Percentiles rank a stretch among this genome's conserved stretches.
These are phyloP conservation scores for Candida michaelii DNA, from an alignment of 805 yeast genomes.

Conservation along the genomic window DNA sequence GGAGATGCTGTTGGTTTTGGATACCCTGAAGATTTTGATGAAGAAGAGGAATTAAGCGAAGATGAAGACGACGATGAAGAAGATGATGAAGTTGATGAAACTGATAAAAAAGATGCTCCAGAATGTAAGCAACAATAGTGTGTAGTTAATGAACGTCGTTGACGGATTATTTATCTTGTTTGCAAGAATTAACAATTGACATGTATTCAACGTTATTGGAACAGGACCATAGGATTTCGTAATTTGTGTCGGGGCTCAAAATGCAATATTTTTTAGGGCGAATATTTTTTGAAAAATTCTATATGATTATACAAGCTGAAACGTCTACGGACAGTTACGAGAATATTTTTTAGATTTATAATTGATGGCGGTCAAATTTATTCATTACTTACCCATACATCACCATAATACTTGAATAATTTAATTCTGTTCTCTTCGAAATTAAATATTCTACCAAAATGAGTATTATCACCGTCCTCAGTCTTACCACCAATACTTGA, in stretches of 20 bases:
- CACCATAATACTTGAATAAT: constrained; percentile 46
- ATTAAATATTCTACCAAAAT: constrained; percentile 46
- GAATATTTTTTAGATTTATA: too few species aligned
- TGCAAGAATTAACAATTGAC: too few species aligned
- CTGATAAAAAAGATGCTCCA: constrained; percentile 59
- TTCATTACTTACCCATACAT: constrained; percentile 51
- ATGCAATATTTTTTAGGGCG: too few species aligned
- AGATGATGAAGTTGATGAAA: constrained; percentile 52
- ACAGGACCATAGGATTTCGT: too few species aligned
- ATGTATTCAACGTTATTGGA: too few species aligned
- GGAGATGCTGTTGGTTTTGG: constrained; percentile 88
- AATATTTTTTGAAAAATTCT: too few species aligned
- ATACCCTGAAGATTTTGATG: constrained; percentile 57
- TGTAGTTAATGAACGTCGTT: not conserved
- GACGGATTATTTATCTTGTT: not conserved
- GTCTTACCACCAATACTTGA: constrained; percentile 51
- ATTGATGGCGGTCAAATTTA: too few species aligned
- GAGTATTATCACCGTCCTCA: constrained; percentile 29
- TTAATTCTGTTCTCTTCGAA: constrained; percentile 29
- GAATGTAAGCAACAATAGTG: constrained; percentile 73
- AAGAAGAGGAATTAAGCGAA: constrained; percentile 58
- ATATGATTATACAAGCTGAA: too few species aligned
- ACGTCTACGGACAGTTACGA: too few species aligned
- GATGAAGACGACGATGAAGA: constrained; percentile 63
- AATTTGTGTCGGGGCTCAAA: too few species aligned